Base-by-base conservation (phyloP, 768 basidiomycete species). In the Fomitopsis serialis region DNA sequence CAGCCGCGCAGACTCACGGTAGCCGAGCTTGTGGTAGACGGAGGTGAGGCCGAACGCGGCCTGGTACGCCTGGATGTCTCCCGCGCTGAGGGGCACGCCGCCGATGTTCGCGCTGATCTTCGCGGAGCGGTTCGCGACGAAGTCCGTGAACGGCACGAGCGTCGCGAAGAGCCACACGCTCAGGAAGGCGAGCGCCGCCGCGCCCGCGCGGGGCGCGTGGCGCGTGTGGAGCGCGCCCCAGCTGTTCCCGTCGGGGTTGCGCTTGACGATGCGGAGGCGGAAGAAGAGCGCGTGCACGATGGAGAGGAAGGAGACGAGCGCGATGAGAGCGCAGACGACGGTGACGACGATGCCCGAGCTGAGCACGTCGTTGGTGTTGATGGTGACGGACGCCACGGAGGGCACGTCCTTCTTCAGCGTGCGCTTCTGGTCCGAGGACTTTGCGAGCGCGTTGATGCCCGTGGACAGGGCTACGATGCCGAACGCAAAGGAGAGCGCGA, bases 91-190 rank as follows among this genome's bases (percentile, higher is more conserved):
- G 42, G 63, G 59, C 1, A 68, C 42, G 13, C 65, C 66, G 4
- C 65, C 69, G 54, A 82, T 55, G 46, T 66, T 69, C 4, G 78
- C 80, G 11, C 66, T 59, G 51, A 83, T 70, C 50, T 70, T 64
- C n/a, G 74, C 78, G n/a, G 64, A 61, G 37, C 71, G 72, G 52
- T 63, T 79, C 21, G 74, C 73, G 56, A 76, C 74, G 67, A 74
- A 74, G 56, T 72, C 60, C 34, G 75, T 74, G 54, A 76, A 77
- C 8, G 75, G 69, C n/a, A 78, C 72, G 54, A 78, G 69, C 35
- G 74, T 68, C 27, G 71, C 77, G 49, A 85, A 69, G 40, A 84
- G 67, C 76, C 76, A 79, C 10, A 69, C 21, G 24, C 71, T 61
- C 59, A 73, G 68, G 60, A 80, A 74, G 34, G 67, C 64, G 55